phyloP scores from a whole-genome alignment of 2,329 filamentous ascomycete genomes.

The Pyrenochaeta sp. region DNA sequence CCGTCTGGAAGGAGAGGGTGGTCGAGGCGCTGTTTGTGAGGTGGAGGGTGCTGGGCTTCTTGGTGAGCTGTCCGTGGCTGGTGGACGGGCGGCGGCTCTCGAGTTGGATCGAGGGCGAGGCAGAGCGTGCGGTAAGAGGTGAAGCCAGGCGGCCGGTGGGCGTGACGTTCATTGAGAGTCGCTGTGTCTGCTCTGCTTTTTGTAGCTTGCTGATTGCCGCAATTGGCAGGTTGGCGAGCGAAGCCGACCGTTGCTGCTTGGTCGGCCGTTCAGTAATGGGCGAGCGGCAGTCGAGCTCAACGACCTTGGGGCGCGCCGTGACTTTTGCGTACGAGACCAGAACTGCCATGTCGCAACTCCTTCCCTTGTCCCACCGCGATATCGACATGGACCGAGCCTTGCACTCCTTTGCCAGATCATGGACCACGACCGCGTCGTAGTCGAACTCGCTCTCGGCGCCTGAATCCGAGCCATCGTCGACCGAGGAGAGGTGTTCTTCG shows the following conservation, averaged over 20 bases:
- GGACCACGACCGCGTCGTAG: conserved; percentile 42
- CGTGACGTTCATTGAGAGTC: conserved; percentile 35
- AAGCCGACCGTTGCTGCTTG: conserved; percentile 41
- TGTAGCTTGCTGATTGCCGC: conserved; percentile 39
- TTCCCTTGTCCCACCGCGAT: conserved; percentile 41
- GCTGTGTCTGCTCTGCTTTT: conserved; percentile 34
- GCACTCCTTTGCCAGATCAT: conserved; percentile 37
- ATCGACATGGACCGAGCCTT: conserved; percentile 45
- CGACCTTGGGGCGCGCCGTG: conserved; percentile 49
- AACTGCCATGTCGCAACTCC: conserved; percentile 49
- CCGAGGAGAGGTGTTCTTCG: conserved; percentile 50
- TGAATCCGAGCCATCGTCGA: conserved; percentile 40
- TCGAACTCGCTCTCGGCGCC: conserved; percentile 37
- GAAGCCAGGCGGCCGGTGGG: conserved; percentile 16
- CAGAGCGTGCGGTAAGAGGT: conserved; percentile 27
- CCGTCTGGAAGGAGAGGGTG: conserved; percentile 33
- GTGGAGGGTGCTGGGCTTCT: conserved; percentile 25
- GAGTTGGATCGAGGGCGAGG: conserved; percentile 31
- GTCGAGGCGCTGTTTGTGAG: conserved; percentile 33
- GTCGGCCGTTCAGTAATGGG: conserved; percentile 23
- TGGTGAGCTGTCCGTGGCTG: conserved; percentile 35
- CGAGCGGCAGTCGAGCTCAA: conserved; percentile 42
- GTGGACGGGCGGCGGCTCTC: conserved; percentile 39
- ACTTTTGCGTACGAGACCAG: conserved; percentile 46
- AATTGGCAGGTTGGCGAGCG: conserved; percentile 43